A percentile compares a stretch with the other conserved stretches of the same genome.
Conservation (phyloP, 495 filamentous ascomycete species). For the Aspergillus nanangensis region DNA sequence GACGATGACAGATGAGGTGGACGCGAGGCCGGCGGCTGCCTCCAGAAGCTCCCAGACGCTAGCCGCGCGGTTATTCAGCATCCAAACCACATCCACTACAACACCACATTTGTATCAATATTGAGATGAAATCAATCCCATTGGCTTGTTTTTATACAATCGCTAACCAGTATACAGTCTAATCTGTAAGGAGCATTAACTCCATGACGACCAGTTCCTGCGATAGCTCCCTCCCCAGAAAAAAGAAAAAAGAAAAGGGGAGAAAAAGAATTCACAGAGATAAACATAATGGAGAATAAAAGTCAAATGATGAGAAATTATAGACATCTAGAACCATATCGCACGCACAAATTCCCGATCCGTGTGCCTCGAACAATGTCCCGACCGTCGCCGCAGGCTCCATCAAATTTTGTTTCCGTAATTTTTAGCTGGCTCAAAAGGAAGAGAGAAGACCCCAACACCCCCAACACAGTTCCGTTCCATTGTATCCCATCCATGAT, state of each 20-base stretch:
- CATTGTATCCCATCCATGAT: conserved; percentile 44
- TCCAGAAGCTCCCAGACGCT: conserved; percentile 23
- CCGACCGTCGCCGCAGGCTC: neutral
- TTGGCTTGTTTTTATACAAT: too few species aligned
- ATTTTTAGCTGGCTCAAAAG: conserved; percentile 36
- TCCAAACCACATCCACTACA: neutral
- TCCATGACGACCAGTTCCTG: too few species aligned
- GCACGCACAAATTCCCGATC: conserved; percentile 30
- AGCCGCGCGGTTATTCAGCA: conserved; percentile 19
- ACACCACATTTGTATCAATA: neutral
- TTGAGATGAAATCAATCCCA: too few species aligned
- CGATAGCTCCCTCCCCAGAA: too few species aligned
- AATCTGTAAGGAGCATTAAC: too few species aligned
- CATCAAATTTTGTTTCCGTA: conserved; percentile 10
- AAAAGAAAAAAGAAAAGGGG: neutral
- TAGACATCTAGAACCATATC: conserved; percentile 35
- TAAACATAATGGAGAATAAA: conserved; percentile 5
- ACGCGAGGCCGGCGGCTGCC: conserved; percentile 25
- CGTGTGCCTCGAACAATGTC: neutral
- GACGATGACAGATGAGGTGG: conserved; percentile 25
- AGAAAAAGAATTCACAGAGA: conserved; percentile 7
- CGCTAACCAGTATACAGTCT: too few species aligned
- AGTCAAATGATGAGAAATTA: conserved; percentile 20
- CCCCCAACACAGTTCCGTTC: conserved; percentile 29
- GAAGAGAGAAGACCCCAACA: conserved; percentile 41